Base-by-base conservation (phyloP, 768 basidiomycete species). In the Termitomyces sp. region DNA sequence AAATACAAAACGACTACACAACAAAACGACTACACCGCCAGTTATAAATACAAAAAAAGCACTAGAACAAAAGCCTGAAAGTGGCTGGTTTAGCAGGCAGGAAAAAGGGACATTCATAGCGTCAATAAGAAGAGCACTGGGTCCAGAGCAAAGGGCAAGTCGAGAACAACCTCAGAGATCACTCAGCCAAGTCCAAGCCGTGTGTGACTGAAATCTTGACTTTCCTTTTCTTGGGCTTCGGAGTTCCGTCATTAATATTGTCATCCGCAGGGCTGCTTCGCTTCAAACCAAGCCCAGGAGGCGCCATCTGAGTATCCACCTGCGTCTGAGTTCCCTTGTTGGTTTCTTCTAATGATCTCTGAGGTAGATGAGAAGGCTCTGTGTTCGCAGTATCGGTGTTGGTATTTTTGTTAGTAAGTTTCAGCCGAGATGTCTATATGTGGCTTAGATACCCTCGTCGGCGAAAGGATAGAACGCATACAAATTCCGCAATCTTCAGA, bases 181-280 rank as follows among this genome's bases (percentile, higher is more conserved):
- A 92, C 69, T 92, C 89, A 32, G 87, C 89, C 4, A 92, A 81
- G 71, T 91, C 88, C 60, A 92, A 81, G 48, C 80, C 83, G 56
- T 77, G 69, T 40, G 83, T 82, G 40, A 92, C 71, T 16, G 89
- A 92, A 48, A 91, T 81, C 72, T 91, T 92, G 59, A 84, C 63
- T 65, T 81, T 89, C 65, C 81, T 89, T 75, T 90, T 91, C 62
- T 61, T 68, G 11, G 72, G 71, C 49, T 72, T 67, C n/a, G 59
- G 65, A 25, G 62, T 63, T 40, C 70, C 69, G 41, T 51, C 37
- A 29, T 59, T n/a, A n/a, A n/a, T n/a, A n/a, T n/a, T 53, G 29
- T 59, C 59, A 54, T 45, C 43, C 45, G 41, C 61, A 32, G 66
- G 67, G 54, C 71, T 75, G 54, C 73, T 66, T 59, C 81, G 78